Conservation (phyloP, 1,139 yeast genomes). For the Wickerhamomyces sp. region DNA sequence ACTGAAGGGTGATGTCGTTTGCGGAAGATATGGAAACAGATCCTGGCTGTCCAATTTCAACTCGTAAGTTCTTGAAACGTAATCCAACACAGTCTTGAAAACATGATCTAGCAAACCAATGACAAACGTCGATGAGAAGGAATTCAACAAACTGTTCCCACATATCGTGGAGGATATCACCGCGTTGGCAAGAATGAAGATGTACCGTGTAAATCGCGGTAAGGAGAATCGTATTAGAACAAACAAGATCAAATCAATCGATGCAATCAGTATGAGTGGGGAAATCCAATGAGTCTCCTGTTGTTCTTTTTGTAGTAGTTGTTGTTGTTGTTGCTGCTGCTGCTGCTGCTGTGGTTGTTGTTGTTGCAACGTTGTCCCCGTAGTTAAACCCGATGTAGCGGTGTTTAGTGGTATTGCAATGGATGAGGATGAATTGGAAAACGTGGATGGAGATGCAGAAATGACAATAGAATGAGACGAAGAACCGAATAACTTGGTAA, state of each 20-base stretch:
- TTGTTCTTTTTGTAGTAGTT: no score
- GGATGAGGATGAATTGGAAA: no score
- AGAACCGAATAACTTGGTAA: constrained; percentile 25
- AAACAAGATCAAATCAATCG: constrained; percentile 31
- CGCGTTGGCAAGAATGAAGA: constrained; percentile 40
- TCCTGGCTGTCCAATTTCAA: constrained; percentile 4
- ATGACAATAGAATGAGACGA: not conserved
- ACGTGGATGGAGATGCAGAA: constrained; percentile 4
- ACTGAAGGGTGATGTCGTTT: not conserved
- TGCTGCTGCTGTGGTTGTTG: no score
- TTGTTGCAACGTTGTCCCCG: no score
- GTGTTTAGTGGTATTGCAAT: no score
- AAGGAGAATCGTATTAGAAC: constrained; percentile 29
- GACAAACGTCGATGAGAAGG: constrained; percentile 7
- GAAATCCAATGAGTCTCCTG: constrained; percentile 12
- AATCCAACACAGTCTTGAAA: constrained; percentile 9
- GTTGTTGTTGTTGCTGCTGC: no score
- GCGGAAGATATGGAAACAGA: constrained; percentile 10
- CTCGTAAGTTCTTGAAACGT: constrained; percentile 7
- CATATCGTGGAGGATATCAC: constrained; percentile 40
- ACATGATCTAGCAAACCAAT: constrained; percentile 10
- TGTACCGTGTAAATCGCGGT: constrained; percentile 33
- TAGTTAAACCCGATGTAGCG: no score
- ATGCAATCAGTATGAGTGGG: constrained; percentile 17
- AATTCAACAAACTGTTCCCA: constrained; percentile 28